Conservation (phyloP, 257 asterid species). For the Jacaranda copaia region DNA sequence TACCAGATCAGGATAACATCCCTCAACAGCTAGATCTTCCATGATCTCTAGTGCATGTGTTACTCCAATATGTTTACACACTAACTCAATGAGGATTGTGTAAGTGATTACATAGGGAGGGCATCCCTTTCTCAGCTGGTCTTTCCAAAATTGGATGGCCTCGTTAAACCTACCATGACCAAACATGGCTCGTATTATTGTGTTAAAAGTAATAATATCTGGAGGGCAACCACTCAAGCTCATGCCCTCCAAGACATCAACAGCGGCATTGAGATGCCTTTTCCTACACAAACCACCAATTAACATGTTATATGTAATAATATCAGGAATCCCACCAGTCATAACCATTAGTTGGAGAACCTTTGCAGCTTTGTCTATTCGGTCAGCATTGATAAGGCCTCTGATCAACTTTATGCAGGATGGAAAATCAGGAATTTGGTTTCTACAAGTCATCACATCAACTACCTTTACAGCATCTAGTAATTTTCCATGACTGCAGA, state of each 20-base stretch:
- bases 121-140: slow-evolving; percentile 79
- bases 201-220: slow-evolving; percentile 75
- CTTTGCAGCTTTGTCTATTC: slow-evolving; percentile 61
- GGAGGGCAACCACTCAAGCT: slow-evolving; percentile 92
- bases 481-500: slow-evolving; percentile 71
- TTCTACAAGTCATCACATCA: slow-evolving; percentile 75
- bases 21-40: slow-evolving; percentile 85
- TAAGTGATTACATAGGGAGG: slow-evolving; percentile 78
- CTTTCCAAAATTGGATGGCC: slow-evolving; percentile 81
- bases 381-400: slow-evolving; percentile 69
- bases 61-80: slow-evolving; percentile 66
- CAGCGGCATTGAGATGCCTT: slow-evolving; percentile 55
- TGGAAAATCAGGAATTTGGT: slow-evolving; percentile 78
- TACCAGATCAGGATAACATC: slow-evolving; percentile 87
- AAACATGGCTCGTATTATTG: slow-evolving; percentile 74
- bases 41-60: slow-evolving; percentile 67
- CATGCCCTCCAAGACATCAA: slow-evolving; percentile 72
- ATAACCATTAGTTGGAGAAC: slow-evolving; percentile 75
- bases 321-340: slow-evolving; percentile 92
- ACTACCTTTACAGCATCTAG: slow-evolving; percentile 67
- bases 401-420: slow-evolving; percentile 80
- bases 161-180: slow-evolving; percentile 63
- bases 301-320: slow-evolving; percentile 87
- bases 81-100: slow-evolving; percentile 73
- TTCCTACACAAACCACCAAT: slow-evolving; percentile 81